Evolutionary conservation across 768 basidiomycete species (phyloP).

Genomic region (Termitomyces sp.): DNA sequence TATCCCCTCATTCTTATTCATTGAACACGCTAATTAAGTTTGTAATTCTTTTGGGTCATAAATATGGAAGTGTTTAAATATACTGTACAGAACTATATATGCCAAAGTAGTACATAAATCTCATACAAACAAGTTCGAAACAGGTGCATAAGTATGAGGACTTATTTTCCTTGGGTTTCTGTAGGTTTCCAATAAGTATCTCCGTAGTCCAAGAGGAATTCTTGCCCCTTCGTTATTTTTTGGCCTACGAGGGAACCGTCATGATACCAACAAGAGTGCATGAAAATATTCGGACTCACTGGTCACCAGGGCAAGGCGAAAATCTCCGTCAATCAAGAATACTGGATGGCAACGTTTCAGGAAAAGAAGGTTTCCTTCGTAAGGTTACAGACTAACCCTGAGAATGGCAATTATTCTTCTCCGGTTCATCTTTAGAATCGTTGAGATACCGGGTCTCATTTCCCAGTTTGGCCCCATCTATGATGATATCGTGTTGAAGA

Average conservation of each 20-base stretch:
- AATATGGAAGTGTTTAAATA: not conserved
- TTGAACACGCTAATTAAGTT: not conserved
- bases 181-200: not conserved
- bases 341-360: not conserved
- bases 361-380: not conserved
- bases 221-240: not conserved
- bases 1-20: too few species aligned
- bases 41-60: not conserved
- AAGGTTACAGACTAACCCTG: slow-evolving; percentile 3
- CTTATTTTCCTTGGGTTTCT: not conserved
- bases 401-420: slow-evolving; percentile 13
- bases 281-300: not conserved
- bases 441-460: slow-evolving; percentile 21
- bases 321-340: slow-evolving; percentile 3
- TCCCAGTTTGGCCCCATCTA: slow-evolving; percentile 12
- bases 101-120: not conserved
- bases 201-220: not conserved
- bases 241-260: not conserved
- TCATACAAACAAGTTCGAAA: not conserved
- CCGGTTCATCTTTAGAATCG: slow-evolving; percentile 7
- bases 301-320: slow-evolving; percentile 1
- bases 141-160: not conserved
- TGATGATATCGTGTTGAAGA: not conserved
- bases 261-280: not conserved
- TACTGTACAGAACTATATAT: not conserved